Percentiles rank a stretch among this genome's conserved stretches.
Conservation (phyloP, 2,329 filamentous ascomycete genomes). For the Xylaria hypoxylon region DNA sequence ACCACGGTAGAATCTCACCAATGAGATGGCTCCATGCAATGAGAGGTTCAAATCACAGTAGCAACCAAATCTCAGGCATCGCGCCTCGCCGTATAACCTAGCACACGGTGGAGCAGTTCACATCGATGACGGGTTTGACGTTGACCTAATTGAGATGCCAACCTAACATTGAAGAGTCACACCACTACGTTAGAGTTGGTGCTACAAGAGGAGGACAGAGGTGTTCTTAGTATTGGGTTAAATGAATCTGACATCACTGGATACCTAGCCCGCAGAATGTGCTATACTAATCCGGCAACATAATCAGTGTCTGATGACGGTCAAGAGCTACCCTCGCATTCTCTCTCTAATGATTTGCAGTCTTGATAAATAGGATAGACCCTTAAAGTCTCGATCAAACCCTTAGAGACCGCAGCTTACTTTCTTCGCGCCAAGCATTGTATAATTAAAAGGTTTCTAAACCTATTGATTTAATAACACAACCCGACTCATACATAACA, state of each 20-base stretch:
- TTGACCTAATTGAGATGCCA: conserved; percentile 11
- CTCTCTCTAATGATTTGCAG: not conserved
- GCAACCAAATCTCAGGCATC: conserved; percentile 31
- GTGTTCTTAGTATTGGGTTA: not conserved
- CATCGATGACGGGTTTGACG: conserved; percentile 16
- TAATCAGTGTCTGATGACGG: not conserved
- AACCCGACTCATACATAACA: conserved; percentile 10
- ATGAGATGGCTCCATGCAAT: conserved; percentile 20
- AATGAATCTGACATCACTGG: conserved; percentile 1
- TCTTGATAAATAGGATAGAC: not conserved
- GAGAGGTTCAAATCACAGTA: conserved; percentile 28
- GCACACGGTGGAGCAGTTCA: conserved; percentile 23
- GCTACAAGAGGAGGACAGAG: not conserved
- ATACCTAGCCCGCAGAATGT: not conserved
- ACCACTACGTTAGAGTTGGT: not conserved
- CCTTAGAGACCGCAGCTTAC: not conserved
- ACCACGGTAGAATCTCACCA: not conserved
- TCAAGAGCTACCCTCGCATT: not conserved
- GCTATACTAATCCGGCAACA: not conserved
- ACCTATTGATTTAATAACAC: not conserved
- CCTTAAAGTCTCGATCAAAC: not conserved
- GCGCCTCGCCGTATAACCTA: conserved; percentile 36
- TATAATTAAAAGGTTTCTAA: not conserved
- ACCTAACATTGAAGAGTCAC: not conserved
- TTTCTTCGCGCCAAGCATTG: not conserved